phyloP scores from a whole-genome alignment of 2,329 filamentous ascomycete species.

The Cordyceps fumosorosea region DNA sequence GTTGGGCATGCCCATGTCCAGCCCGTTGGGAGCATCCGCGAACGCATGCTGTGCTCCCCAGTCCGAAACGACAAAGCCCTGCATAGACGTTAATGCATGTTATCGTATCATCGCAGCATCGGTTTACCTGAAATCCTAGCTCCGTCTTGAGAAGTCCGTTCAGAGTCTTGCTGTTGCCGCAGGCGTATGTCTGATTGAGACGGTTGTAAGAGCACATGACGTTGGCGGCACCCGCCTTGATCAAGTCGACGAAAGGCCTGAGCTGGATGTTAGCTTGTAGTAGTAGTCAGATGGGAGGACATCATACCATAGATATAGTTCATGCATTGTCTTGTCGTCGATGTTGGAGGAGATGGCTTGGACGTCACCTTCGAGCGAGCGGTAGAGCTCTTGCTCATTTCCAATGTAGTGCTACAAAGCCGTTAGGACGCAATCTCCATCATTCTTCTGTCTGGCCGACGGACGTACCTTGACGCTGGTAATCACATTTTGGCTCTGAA shows the following conservation, averaged over 20 bases:
- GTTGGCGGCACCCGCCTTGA: conserved; percentile 51
- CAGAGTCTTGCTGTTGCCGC: conserved; percentile 60
- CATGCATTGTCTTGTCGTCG: conserved; percentile 54
- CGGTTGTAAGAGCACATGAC: conserved; percentile 63
- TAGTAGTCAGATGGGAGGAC: background rate
- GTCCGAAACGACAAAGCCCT: conserved; percentile 60
- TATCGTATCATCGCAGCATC: too few species aligned
- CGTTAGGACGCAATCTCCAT: background rate
- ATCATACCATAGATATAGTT: conserved; percentile 58
- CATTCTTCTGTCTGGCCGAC: background rate
- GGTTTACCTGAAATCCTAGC: conserved; percentile 42
- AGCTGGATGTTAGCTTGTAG: rapidly evolving
- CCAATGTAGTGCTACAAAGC: conserved; percentile 60
- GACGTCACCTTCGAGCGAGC: conserved; percentile 53
- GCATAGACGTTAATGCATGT: background rate
- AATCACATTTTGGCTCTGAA: conserved; percentile 72
- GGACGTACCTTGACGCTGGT: conserved; percentile 57
- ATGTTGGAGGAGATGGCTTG: conserved; percentile 52
- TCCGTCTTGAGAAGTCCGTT: conserved; percentile 62
- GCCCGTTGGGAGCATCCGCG: conserved; percentile 54
- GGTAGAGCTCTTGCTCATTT: conserved; percentile 71
- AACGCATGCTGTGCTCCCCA: conserved; percentile 62
- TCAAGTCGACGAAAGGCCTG: conserved; percentile 63
- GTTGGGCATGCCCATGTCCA: conserved; percentile 66
- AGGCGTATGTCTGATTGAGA: conserved; percentile 66